phyloP scores from a whole-genome alignment of 73 alveolate genomes.

The Strombidium stylifer region DNA sequence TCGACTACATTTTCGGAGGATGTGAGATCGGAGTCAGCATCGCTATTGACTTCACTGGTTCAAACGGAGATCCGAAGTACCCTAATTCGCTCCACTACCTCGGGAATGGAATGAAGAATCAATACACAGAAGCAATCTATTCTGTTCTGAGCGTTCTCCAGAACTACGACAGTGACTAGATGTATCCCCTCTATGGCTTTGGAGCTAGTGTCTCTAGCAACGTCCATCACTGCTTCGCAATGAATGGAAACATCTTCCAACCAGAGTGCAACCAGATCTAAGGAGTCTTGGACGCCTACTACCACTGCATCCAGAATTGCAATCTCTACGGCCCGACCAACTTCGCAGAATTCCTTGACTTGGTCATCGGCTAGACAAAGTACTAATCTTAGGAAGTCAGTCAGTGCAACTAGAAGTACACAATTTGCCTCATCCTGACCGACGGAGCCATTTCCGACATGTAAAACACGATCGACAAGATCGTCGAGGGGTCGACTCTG shows the following conservation, averaged over 20 bases:
- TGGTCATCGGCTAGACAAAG: constrained; percentile 26
- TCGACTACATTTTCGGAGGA: constrained; percentile 87
- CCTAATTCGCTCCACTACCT: constrained; percentile 63
- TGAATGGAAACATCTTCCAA: constrained; percentile 81
- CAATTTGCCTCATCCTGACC: constrained; percentile 81
- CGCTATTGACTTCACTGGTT: constrained; percentile 91
- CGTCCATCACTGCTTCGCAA: constrained; percentile 88
- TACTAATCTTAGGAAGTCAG: not conserved
- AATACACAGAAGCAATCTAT: constrained; percentile 74
- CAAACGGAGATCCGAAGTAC: constrained; percentile 81
- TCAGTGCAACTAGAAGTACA: constrained; percentile 20
- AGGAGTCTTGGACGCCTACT: constrained; percentile 80
- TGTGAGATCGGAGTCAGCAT: constrained; percentile 80
- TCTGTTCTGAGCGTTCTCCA: constrained; percentile 79
- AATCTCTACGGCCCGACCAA: constrained; percentile 93
- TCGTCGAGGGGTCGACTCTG: constrained; percentile 81
- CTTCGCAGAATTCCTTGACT: constrained; percentile 47
- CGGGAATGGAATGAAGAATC: constrained; percentile 53
- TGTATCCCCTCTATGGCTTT: constrained; percentile 93
- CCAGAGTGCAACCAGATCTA: constrained; percentile 88
- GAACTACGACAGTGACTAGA: constrained; percentile 87
- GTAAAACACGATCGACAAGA: constrained; percentile 81
- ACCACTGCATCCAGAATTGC: constrained; percentile 56
- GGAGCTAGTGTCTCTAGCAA: constrained; percentile 89
- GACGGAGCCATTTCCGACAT: constrained; percentile 94